phyloP scores from a whole-genome alignment of 148 eudicot species.

The Gaultheria prostrata region DNA sequence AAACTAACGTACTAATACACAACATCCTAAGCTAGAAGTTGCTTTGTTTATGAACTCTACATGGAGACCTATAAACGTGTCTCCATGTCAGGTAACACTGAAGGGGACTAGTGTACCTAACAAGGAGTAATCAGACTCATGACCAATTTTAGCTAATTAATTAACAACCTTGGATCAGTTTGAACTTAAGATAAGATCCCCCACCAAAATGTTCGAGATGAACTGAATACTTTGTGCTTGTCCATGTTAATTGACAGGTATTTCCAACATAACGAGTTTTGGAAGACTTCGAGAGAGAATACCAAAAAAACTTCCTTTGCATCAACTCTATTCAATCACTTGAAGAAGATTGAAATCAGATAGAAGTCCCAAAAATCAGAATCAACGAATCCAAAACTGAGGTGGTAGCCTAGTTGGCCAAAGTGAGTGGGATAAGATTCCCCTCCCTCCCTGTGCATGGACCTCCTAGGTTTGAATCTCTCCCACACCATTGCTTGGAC shows the following conservation, averaged over 20 bases:
- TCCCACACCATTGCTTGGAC: no score
- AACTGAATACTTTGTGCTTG: not conserved
- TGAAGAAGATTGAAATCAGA: not conserved
- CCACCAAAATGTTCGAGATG: not conserved
- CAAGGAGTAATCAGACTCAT: not conserved
- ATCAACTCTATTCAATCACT: not conserved
- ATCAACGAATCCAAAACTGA: not conserved
- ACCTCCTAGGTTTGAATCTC: no score
- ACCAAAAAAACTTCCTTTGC: not conserved
- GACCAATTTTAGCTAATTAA: not conserved
- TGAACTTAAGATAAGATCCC: slow-evolving; percentile 1
- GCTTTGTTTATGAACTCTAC: not conserved
- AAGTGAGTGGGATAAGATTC: no score
- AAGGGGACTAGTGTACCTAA: not conserved
- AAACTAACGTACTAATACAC: not conserved
- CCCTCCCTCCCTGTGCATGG: no score
- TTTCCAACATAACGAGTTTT: not conserved
- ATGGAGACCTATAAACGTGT: not conserved
- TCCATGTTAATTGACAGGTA: not conserved
- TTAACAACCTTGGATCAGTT: not conserved
- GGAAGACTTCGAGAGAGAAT: not conserved
- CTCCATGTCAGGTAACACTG: not conserved
- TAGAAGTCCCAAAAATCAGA: not conserved
- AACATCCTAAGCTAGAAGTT: not conserved
- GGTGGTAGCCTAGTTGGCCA: no score